phyloP scores from a whole-genome alignment of 2,329 filamentous ascomycete genomes.

The Hypoxylon sp. region DNA sequence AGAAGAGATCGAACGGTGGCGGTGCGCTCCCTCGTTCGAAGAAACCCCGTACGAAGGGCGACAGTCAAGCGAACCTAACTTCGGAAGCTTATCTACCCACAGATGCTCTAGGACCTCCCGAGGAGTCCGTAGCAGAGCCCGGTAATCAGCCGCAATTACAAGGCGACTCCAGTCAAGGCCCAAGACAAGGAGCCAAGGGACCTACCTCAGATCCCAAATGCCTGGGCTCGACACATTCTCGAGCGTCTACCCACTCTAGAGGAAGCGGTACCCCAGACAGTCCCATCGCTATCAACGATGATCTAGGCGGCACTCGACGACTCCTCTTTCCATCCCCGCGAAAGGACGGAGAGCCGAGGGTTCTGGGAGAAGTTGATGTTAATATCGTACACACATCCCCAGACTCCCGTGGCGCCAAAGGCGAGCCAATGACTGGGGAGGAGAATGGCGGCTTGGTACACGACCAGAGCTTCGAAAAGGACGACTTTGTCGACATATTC shows the following conservation, averaged over 20 bases:
- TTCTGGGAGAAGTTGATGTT: conserved; percentile 64
- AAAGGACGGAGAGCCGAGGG: conserved; percentile 68
- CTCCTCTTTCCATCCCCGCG: conserved; percentile 80
- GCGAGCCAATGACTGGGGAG: conserved; percentile 48
- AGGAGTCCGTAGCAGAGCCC: conserved; percentile 26
- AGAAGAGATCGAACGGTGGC: conserved; percentile 55
- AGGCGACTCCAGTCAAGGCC: conserved; percentile 46
- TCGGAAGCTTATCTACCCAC: conserved; percentile 64
- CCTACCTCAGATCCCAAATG: conserved; percentile 31
- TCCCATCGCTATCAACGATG: conserved; percentile 62
- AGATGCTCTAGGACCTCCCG: conserved; percentile 57
- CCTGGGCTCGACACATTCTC: conserved; percentile 54
- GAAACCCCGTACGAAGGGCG: conserved; percentile 59
- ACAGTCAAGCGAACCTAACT: conserved; percentile 54
- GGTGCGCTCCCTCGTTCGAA: conserved; percentile 54
- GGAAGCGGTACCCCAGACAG: conserved; percentile 64
- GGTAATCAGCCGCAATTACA: conserved; percentile 42
- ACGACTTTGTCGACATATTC: conserved; percentile 67
- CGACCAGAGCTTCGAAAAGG: conserved; percentile 45
- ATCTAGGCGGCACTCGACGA: conserved; percentile 68
- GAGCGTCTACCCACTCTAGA: conserved; percentile 61
- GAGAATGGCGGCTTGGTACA: conserved; percentile 52
- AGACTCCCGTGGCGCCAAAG: conserved; percentile 50
- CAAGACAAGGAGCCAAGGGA: conserved; percentile 30
- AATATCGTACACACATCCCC: conserved; percentile 59